phyloP scores from a whole-genome alignment of 495 filamentous ascomycete species.

The Thozetella sp. region DNA sequence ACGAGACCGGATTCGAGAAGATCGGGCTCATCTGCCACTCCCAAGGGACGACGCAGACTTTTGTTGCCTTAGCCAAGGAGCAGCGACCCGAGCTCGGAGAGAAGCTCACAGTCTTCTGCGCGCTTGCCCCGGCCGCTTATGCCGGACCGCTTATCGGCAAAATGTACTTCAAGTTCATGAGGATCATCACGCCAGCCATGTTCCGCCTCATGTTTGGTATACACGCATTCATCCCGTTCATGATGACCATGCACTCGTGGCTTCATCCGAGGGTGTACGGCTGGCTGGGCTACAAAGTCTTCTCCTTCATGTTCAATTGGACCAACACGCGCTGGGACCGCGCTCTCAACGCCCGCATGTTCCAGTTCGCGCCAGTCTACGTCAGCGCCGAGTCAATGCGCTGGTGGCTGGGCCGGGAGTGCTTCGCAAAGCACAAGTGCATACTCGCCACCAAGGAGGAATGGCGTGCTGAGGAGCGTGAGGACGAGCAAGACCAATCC shows the following conservation, averaged over 20 bases:
- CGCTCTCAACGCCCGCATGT: constrained; percentile 78
- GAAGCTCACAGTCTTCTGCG: constrained; percentile 89
- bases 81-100: constrained; percentile 87
- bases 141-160: constrained; percentile 85
- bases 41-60: constrained; percentile 89
- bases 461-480: constrained; percentile 61
- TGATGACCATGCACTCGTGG: constrained; percentile 79
- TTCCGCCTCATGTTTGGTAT: constrained; percentile 90
- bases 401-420: constrained; percentile 93
- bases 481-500: constrained; percentile 44
- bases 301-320: constrained; percentile 91
- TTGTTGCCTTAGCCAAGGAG: constrained; percentile 88
- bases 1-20: constrained; percentile 82
- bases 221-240: constrained; percentile 92
- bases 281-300: constrained; percentile 86
- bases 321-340: constrained; percentile 85
- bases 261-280: constrained; percentile 74
- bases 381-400: constrained; percentile 89
- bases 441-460: constrained; percentile 81
- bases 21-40: constrained; percentile 85
- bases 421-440: constrained; percentile 90
- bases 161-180: constrained; percentile 93
- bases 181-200: constrained; percentile 68
- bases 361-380: constrained; percentile 90
- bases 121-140: constrained; percentile 88